These are phyloP conservation scores for Thalassiosira mediterranea DNA, from an alignment of 352 stramenopile genomes.

Conservation along the genomic window DNA sequence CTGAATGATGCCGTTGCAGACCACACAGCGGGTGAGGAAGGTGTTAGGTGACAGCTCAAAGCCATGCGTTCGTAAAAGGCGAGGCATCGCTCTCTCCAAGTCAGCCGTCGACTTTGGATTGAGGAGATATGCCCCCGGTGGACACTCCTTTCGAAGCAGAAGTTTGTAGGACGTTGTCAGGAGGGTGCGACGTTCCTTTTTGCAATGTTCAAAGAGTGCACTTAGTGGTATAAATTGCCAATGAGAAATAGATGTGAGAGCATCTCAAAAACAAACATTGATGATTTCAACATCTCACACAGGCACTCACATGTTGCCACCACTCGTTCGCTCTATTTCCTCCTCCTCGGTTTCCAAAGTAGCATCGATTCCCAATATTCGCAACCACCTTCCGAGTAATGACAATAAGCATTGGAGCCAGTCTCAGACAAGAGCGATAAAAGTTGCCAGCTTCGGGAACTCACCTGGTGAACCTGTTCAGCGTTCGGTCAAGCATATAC, in stretches of 20 bases:
- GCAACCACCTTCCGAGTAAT: constrained; percentile 59
- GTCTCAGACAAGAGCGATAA: neutral
- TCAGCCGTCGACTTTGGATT: constrained; percentile 61
- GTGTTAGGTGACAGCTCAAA: constrained; percentile 58
- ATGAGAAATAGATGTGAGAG: no score
- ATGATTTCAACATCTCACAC: no score
- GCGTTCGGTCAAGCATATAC: constrained; percentile 79
- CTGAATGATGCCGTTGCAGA: constrained; percentile 82
- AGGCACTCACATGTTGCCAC: constrained; percentile 63
- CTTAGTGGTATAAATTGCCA: no score
- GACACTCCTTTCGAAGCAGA: constrained; percentile 76
- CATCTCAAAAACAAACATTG: no score
- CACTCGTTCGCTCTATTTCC: constrained; percentile 70
- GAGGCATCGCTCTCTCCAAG: constrained; percentile 74
- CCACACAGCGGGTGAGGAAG: constrained; percentile 77
- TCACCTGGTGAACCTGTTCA: constrained; percentile 75
- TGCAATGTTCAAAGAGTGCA: constrained; percentile 74
- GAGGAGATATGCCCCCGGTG: constrained; percentile 74
- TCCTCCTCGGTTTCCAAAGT: constrained; percentile 78
- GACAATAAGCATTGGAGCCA: no score
- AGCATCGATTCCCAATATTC: constrained; percentile 80
- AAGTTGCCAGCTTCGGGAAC: neutral
- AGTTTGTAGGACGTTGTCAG: constrained; percentile 80
- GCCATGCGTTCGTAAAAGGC: constrained; percentile 75
- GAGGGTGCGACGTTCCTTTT: constrained; percentile 68